These are phyloP conservation scores for Solanum chiquidenum DNA, from an alignment of 257 asterid genomes.

Conservation along the genomic window DNA sequence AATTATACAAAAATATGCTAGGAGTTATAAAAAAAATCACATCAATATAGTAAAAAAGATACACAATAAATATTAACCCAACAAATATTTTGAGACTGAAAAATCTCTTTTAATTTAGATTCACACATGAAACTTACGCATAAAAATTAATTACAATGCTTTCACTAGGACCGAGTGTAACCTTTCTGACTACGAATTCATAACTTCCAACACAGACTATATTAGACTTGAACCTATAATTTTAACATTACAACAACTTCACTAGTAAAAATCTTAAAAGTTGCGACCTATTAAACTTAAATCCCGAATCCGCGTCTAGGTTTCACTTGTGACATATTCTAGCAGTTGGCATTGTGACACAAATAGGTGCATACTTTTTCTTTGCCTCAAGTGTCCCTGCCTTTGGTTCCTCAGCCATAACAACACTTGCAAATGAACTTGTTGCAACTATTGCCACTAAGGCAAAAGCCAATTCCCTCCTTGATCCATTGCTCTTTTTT, in stretches of 20 bases:
- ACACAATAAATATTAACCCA: no score
- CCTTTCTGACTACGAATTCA: background rate
- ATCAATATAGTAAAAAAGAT: background rate
- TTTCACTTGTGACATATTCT: conserved; percentile 33
- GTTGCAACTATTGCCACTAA: conserved; percentile 38
- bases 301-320: fast-evolving
- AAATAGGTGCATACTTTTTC: conserved; percentile 66
- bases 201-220: background rate
- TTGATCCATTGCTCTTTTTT: conserved; percentile 21
- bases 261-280: fast-evolving
- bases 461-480: conserved; percentile 59
- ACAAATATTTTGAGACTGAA: no score
- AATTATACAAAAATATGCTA: background rate
- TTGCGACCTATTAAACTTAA: fast-evolving
- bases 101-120: background rate
- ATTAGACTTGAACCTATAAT: background rate
- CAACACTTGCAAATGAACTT: conserved; percentile 32
- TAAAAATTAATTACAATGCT: background rate
- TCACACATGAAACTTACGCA: background rate
- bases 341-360: conserved; percentile 74
- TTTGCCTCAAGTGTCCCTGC: conserved; percentile 37
- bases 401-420: conserved; percentile 62
- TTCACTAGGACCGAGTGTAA: fast-evolving
- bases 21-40: background rate
- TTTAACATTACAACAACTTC: background rate